Evolutionary conservation across 768 basidiomycete species (phyloP), one percentile per base, ranked within the genome.

Genomic region (Naganishia randhawae): DNA sequence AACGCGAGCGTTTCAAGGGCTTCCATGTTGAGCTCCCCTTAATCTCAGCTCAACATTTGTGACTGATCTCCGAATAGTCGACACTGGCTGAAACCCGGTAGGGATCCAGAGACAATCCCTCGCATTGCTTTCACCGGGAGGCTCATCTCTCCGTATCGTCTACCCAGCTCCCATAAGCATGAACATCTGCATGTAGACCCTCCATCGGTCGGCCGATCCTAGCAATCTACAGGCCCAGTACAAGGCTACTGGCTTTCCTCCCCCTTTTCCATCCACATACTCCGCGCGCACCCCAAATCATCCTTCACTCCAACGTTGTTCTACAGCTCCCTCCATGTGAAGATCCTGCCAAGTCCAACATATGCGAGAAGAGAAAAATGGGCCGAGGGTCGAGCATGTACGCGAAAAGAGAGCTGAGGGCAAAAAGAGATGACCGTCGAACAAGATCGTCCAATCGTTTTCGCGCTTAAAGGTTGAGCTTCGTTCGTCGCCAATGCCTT

Each of bases 401-500:
- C 19, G 45, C 41, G 45, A n/a, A 22, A 48, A 48, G 25, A 48
- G 42, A 48, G n/a, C 3, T 7, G n/a, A 48, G 11, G 25, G 19
- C 19, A 22, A 11, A 11, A 48, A 48, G 45, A 48, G 45, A 48
- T 48, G 4, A 4, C 45, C 45, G 45, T 48, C 45, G 19, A 48
- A 6, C 19, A 22, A n/a, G 45, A 48, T 22, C 7, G 45, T 48
- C 25, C n/a, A 22, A n/a, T 7, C 7, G 45, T 6, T 17, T 22
- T 48, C 45, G 6, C 86, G 86, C 75, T 79, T 87, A 95, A 82
- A 96, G 88, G 86, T 94, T 94, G 84, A 98, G 87, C 86, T 98
- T 98, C 72, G 95, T 98, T 82, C 95, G 89, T 81, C 95, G 86
- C 95, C 95, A 99, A 85, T 99, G 95, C 81, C 95, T 90, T 75